These are phyloP conservation scores for Trichomonascaceae sp. DNA, from an alignment of 1,139 yeast species.

Conservation along the genomic window DNA sequence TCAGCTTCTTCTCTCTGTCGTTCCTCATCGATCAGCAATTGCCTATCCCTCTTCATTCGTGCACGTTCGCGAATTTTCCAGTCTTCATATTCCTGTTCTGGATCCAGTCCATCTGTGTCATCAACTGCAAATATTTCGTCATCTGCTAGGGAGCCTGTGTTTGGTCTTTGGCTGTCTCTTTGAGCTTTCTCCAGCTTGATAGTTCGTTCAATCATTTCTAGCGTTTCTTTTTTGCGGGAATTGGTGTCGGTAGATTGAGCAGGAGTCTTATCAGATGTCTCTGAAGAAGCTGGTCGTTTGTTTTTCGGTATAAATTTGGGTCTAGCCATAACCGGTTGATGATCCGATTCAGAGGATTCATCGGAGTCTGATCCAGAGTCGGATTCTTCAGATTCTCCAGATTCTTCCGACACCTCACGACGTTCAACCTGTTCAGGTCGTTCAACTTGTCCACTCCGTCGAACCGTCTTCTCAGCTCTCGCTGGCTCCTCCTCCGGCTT, in stretches of 20 bases:
- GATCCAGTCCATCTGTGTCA: constrained; percentile 52
- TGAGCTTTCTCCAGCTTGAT: constrained; percentile 19
- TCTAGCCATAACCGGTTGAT: constrained; percentile 16
- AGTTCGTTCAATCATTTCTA: constrained; percentile 19
- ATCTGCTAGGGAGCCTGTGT: constrained; percentile 19
- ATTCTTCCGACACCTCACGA: no score
- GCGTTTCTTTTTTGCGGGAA: constrained; percentile 15
- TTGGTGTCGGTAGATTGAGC: background rate
- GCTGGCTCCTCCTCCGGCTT: background rate
- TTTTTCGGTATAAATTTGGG: constrained; percentile 26
- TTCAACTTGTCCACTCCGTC: no score
- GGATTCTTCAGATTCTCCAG: constrained; percentile 7
- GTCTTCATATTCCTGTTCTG: constrained; percentile 40
- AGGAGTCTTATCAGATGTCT: background rate
- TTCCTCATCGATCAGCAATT: constrained; percentile 34
- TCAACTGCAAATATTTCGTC: constrained; percentile 35
- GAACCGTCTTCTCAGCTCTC: background rate
- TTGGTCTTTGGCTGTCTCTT: constrained; percentile 13
- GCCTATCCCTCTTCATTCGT: constrained; percentile 42
- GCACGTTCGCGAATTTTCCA: constrained; percentile 44
- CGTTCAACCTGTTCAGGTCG: background rate
- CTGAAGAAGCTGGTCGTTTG: constrained; percentile 12
- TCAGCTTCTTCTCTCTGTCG: constrained; percentile 38
- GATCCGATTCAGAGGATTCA: constrained; percentile 10
- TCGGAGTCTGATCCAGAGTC: constrained; percentile 13